phyloP scores from a whole-genome alignment of 441 rosid genomes.

The Adansonia rubrostipa region DNA sequence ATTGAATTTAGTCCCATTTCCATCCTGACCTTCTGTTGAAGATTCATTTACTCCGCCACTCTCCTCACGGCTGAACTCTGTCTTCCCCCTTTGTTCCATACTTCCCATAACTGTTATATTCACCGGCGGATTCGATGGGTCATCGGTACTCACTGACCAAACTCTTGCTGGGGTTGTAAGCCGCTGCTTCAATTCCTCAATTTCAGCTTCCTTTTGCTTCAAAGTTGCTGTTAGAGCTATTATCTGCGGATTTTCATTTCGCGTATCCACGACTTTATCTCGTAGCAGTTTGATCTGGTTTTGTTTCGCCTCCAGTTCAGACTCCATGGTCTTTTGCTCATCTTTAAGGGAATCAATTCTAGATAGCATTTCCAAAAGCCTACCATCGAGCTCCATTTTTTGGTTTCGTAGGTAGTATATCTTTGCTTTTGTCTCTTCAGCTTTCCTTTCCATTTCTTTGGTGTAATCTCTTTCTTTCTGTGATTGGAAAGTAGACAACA shows the following conservation, averaged over 20 bases:
- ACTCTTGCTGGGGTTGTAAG: conserved; percentile 33
- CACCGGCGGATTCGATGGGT: conserved; percentile 29
- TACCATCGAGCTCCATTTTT: conserved; percentile 54
- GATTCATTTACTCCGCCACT: conserved; percentile 12
- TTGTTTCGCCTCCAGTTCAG: conserved; percentile 50
- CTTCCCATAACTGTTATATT: conserved; percentile 29
- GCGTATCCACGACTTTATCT: conserved; percentile 27
- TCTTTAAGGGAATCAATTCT: conserved; percentile 60
- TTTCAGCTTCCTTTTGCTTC: conserved; percentile 57
- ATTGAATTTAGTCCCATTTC: conserved; percentile 6
- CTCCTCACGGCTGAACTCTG: conserved; percentile 7
- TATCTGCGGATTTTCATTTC: conserved; percentile 31
- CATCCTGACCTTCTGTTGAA: conserved; percentile 11
- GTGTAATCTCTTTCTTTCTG: conserved; percentile 59
- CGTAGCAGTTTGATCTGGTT: conserved; percentile 45
- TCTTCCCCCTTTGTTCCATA: conserved; percentile 13
- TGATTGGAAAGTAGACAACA: background rate
- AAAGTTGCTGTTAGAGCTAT: conserved; percentile 41
- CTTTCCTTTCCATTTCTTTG: conserved; percentile 50
- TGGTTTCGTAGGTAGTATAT: conserved; percentile 45
- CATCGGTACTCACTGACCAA: conserved; percentile 38
- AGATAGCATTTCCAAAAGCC: conserved; percentile 56
- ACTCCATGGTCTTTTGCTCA: conserved; percentile 49
- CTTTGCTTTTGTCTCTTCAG: conserved; percentile 52
- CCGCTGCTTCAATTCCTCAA: conserved; percentile 50